phyloP scores from a whole-genome alignment of 108 stramenopile genomes.

The Epithemia pelagica region DNA sequence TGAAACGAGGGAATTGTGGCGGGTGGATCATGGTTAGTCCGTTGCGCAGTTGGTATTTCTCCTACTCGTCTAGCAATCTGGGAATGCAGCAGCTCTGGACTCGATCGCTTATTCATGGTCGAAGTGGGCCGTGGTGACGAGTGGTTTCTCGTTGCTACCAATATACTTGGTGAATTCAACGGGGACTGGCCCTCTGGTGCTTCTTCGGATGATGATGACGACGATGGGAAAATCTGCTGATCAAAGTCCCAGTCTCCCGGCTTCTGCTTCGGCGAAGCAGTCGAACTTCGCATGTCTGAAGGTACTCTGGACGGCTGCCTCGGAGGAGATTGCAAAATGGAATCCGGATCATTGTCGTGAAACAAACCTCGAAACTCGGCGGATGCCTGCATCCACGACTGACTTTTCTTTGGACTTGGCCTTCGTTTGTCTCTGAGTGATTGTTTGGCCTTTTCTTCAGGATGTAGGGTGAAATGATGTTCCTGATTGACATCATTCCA shows the following conservation, averaged over 20 bases:
- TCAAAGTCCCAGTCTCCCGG: background rate
- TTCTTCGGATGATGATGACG: background rate
- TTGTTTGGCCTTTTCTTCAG: background rate
- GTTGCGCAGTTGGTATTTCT: background rate
- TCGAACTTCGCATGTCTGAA: background rate
- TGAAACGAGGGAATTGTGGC: slow-evolving; percentile 42
- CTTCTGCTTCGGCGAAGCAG: no score
- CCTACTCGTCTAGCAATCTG: background rate
- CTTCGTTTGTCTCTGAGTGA: background rate
- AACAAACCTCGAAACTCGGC: background rate
- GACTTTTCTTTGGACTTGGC: background rate
- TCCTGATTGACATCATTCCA: background rate
- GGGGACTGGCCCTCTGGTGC: no score
- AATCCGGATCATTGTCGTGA: background rate
- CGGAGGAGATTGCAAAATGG: background rate
- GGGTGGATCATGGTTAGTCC: slow-evolving; percentile 20
- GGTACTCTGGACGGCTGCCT: background rate
- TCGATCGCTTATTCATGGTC: background rate
- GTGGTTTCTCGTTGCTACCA: no score
- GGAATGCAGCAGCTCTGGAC: background rate
- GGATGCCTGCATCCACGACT: background rate
- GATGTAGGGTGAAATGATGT: background rate
- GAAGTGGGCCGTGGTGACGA: no score
- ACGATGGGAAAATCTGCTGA: background rate
- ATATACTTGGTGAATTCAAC: no score